Evolutionary conservation across 768 basidiomycete genomes (phyloP), one percentile per base, ranked within the genome.

Genomic region (Naematelia aurantialba): DNA sequence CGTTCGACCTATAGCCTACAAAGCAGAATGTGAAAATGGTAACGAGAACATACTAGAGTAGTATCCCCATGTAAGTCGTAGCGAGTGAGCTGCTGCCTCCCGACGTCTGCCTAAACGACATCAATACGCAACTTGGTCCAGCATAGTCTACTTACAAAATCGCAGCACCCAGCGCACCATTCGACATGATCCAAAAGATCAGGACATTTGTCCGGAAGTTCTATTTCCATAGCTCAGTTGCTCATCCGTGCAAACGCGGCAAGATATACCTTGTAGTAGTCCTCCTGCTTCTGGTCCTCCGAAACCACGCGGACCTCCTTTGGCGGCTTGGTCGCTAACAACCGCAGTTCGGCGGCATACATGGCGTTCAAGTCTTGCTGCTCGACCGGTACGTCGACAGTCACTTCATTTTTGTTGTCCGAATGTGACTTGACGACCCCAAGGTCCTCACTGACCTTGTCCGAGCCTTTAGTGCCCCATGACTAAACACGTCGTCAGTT

Each of bases 381-480:
- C 53, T 86, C 86, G 1, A 89, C 88, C 1, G 92, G 92, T 0
- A 96, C 83, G 5, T 82, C 81, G 8, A 91, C 89, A 59, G 93
- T 90, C 10, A 93, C 93, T 70, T 89, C 87, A 65, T 88, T 88
- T 70, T 86, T 85, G 59, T 86, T 78, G 55, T 83, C 79, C 22
- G 68, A 72, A 58, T 83, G 80, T 1, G 81, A 81, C 50, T 82
- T 82, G 62, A 93, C 88, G 4, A 86, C 86, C 46, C 94, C 96
- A 4, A 98, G 84, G 65, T 93, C 89, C 24, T 87, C 87, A 42
- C 26, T 39, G 52, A 66, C 62, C 70, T 86, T 92, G 80, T 91
- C 92, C 78, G 89, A 90, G 30, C 89, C 94, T 74, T 94, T 98
- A 3, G 90, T 98, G 34, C 92, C 91, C 92, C 92, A 93, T 3